phyloP scores from a whole-genome alignment of 108 stramenopile species.

The Nitzschia putrida region DNA sequence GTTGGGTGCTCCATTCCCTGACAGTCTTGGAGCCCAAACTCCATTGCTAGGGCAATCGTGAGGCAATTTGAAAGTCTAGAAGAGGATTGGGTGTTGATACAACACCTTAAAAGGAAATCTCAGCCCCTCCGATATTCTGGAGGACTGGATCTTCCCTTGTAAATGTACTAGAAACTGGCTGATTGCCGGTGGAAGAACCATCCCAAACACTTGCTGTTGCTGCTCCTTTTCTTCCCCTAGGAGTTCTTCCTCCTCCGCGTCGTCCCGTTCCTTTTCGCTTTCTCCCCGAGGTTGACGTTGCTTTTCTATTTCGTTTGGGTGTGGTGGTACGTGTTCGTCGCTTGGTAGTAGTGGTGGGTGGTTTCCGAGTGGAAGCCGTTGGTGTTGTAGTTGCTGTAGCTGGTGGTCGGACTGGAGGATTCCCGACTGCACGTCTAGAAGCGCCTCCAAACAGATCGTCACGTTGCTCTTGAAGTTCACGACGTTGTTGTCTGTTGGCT shows the following conservation, averaged over 20 bases:
- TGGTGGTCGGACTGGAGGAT: neutral
- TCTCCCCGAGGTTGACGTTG: too few relatives aligned
- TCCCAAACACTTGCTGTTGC: constrained; percentile 13
- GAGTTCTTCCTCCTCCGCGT: too few relatives aligned
- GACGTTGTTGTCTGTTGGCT: neutral
- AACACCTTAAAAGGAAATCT: constrained; percentile 34
- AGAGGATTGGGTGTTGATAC: neutral
- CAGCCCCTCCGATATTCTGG: constrained; percentile 37
- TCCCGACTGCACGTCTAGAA: too few relatives aligned
- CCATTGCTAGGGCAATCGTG: neutral
- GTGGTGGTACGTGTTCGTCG: too few relatives aligned
- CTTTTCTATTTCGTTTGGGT: too few relatives aligned
- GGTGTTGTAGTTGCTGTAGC: neutral
- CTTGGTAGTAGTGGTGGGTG: too few relatives aligned
- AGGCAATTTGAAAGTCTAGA: neutral
- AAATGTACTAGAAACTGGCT: neutral
- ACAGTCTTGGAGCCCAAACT: constrained; percentile 1
- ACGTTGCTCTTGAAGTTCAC: neutral
- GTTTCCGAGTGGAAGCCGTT: too few relatives aligned
- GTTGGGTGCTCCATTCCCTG: constrained; percentile 50
- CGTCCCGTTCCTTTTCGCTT: too few relatives aligned
- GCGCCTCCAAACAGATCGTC: neutral
- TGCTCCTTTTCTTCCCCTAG: neutral
- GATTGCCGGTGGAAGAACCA: neutral
- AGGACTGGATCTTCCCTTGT: constrained; percentile 37